Percentiles rank a stretch among this genome's conserved stretches.
These are phyloP conservation scores for Penicillium coffeae DNA, from an alignment of 495 filamentous ascomycete species.

Conservation along the genomic window DNA sequence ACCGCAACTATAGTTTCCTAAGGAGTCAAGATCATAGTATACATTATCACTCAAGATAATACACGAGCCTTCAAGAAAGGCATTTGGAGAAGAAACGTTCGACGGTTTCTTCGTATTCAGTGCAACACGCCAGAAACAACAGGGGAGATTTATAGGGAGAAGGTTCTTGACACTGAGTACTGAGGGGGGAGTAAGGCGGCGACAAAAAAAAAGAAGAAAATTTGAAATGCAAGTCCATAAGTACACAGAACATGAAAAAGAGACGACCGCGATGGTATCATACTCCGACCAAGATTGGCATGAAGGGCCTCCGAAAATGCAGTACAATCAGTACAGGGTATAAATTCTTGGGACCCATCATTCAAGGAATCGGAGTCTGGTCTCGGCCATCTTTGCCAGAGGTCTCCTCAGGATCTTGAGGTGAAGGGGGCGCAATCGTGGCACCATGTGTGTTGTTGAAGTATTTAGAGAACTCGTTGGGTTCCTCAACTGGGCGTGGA, in stretches of 20 bases:
- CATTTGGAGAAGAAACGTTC: background rate
- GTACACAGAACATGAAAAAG: slow-evolving; percentile 34
- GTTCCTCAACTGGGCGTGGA: slow-evolving; percentile 73
- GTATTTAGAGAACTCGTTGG: slow-evolving; percentile 88
- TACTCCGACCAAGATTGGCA: slow-evolving; percentile 13
- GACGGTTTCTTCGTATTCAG: background rate
- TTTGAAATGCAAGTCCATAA: slow-evolving; percentile 34
- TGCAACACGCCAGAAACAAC: slow-evolving; percentile 13
- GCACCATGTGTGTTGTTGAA: slow-evolving; percentile 56
- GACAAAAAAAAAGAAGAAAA: slow-evolving; percentile 17
- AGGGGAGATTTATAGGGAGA: slow-evolving; percentile 15
- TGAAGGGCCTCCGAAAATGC: slow-evolving; percentile 17
- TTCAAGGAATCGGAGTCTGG: slow-evolving; percentile 40
- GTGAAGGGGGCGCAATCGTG: slow-evolving; percentile 56
- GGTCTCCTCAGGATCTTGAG: slow-evolving; percentile 25
- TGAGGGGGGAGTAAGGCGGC: slow-evolving; percentile 19
- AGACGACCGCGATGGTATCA: slow-evolving; percentile 30
- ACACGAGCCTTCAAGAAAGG: background rate
- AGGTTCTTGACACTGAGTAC: slow-evolving; percentile 15
- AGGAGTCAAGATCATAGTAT: background rate
- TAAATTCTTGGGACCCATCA: slow-evolving; percentile 21
- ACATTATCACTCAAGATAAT: background rate
- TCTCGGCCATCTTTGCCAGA: slow-evolving; percentile 43
- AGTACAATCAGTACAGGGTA: slow-evolving; percentile 18
- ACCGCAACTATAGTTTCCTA: too few relatives aligned